These are phyloP conservation scores for Umbelopsis sp. DNA, from an alignment of 192 early-diverging fungal species.

Conservation along the genomic window DNA sequence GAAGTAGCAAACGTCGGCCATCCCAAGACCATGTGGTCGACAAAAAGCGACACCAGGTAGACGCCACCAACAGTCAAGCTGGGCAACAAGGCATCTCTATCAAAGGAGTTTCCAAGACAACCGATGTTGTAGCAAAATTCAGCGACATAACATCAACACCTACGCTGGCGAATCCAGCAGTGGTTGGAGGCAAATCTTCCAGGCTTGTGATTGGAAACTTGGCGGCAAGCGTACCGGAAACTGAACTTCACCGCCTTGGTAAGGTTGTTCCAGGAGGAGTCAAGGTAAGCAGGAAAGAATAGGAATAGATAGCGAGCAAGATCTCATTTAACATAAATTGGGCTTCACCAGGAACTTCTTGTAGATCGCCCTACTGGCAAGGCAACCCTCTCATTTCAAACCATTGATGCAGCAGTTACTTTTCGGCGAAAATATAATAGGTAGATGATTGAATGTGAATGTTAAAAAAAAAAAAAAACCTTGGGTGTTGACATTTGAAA, in stretches of 20 bases:
- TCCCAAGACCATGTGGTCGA: background rate
- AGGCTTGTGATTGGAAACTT: background rate
- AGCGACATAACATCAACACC: background rate
- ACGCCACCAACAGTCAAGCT: background rate
- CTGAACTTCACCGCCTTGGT: conserved; percentile 15
- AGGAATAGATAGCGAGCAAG: background rate
- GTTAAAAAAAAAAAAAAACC: background rate
- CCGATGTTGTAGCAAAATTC: background rate
- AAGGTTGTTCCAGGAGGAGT: conserved; percentile 18
- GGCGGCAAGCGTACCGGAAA: background rate
- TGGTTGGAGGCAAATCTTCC: background rate
- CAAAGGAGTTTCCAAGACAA: background rate
- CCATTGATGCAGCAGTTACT: conserved; percentile 19
- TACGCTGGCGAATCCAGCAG: background rate
- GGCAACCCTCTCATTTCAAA: conserved; percentile 19
- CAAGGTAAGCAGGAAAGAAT: conserved; percentile 12
- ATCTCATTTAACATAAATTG: background rate
- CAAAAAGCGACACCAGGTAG: background rate
- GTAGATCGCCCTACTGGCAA: conserved; percentile 19
- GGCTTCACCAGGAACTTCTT: conserved; percentile 6
- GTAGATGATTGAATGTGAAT: too few species aligned
- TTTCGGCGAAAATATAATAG: conserved; percentile 28
- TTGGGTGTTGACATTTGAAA: background rate
- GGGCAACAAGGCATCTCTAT: background rate
- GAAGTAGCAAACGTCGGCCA: background rate